Percentiles rank a stretch among this genome's conserved stretches.
Conservation (phyloP, 2,329 filamentous ascomycete species). For the Penicillium polonicum region DNA sequence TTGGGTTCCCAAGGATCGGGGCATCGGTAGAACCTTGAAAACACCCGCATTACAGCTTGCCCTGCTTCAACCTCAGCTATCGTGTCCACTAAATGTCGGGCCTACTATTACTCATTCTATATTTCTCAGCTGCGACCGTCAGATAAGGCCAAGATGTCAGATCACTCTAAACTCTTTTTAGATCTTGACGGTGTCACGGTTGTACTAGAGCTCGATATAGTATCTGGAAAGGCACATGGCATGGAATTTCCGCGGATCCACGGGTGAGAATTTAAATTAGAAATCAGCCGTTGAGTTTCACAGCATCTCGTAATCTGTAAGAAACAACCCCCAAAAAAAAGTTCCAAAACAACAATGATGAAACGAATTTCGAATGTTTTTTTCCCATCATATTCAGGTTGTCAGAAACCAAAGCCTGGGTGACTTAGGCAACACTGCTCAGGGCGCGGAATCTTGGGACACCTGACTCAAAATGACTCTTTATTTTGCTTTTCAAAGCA, state of each 20-base stretch:
- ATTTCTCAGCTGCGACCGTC: constrained; percentile 8
- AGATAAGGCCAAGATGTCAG: not conserved
- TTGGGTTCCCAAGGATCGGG: not conserved
- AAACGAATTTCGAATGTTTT: not conserved
- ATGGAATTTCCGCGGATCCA: not conserved
- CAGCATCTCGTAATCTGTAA: constrained; percentile 2
- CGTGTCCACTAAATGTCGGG: not conserved
- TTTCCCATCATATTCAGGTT: not conserved
- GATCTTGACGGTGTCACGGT: not conserved
- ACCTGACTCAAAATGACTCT: constrained; percentile 17
- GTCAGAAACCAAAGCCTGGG: not conserved
- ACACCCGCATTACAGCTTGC: not conserved
- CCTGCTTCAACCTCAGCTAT: not conserved
- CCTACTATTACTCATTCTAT: not conserved
- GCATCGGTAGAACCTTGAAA: not conserved
- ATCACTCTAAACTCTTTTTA: not conserved
- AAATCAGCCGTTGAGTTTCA: constrained; percentile 10
- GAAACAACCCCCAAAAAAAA: not conserved
- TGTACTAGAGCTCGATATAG: not conserved
- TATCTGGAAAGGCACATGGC: not conserved
- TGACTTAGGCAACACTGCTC: constrained; percentile 20
- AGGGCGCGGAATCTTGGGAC: constrained; percentile 4
- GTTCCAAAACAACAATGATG: not conserved
- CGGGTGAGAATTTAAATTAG: constrained; percentile 1
- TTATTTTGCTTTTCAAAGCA: constrained; percentile 12